A percentile compares a stretch with the other conserved stretches of the same genome.
phyloP scores from a whole-genome alignment of 2,329 filamentous ascomycete genomes.

The Clonostachys chloroleuca region DNA sequence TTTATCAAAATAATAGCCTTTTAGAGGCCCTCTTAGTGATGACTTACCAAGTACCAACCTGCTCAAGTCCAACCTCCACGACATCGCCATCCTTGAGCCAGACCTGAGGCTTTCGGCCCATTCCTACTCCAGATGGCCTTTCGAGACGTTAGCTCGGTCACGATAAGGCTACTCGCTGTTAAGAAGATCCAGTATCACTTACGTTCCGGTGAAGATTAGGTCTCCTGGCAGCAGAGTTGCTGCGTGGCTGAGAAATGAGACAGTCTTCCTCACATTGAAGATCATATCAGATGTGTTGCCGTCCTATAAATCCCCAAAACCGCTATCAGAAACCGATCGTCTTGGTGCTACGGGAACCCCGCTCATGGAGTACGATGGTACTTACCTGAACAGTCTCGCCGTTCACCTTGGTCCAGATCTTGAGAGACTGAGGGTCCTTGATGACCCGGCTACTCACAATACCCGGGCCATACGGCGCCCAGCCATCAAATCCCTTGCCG shows the following conservation, averaged over 20 bases:
- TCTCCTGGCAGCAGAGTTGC: slow-evolving; percentile 61
- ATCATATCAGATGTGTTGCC: slow-evolving; percentile 58
- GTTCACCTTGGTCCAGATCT: slow-evolving; percentile 55
- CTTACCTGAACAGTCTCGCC: slow-evolving; percentile 49
- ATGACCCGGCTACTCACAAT: slow-evolving; percentile 57
- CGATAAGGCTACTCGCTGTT: not conserved
- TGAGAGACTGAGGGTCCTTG: slow-evolving; percentile 50
- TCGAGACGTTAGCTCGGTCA: not conserved
- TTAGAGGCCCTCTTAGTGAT: not conserved
- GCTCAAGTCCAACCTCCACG: slow-evolving; percentile 64
- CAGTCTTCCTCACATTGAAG: slow-evolving; percentile 54
- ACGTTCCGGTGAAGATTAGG: slow-evolving; percentile 63
- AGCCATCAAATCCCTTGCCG: slow-evolving; percentile 72
- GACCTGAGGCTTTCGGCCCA: slow-evolving; percentile 61
- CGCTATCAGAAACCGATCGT: not conserved
- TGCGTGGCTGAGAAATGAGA: slow-evolving; percentile 56
- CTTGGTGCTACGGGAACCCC: not conserved
- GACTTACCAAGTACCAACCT: slow-evolving; percentile 53
- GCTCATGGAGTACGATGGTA: not conserved
- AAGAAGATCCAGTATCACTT: slow-evolving; percentile 14
- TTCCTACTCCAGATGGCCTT: slow-evolving; percentile 65
- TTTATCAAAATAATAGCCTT: not conserved
- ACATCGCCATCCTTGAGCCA: slow-evolving; percentile 69
- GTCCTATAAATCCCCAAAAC: slow-evolving; percentile 22
- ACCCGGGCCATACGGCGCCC: slow-evolving; percentile 69